Conservation (phyloP, 2,329 filamentous ascomycete species). For the Neopestalotiopsis sp. region DNA sequence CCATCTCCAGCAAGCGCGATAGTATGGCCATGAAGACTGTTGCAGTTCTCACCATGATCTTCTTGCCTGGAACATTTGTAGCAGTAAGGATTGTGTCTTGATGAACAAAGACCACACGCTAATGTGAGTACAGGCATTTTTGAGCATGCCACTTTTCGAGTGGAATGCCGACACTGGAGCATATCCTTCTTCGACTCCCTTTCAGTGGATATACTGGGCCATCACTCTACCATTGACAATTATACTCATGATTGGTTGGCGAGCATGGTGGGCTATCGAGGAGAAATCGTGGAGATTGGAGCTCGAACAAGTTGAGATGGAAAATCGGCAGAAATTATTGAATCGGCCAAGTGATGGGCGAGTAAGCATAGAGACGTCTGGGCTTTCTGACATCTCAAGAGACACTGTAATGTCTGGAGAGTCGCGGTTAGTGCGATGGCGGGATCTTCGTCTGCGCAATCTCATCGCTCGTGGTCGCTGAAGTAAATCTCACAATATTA, state of each 20-base stretch:
- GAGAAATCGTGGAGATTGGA: slow-evolving; percentile 6
- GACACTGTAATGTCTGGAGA: neutral
- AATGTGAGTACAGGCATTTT: neutral
- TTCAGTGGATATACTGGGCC: slow-evolving; percentile 19
- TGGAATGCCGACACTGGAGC: slow-evolving; percentile 16
- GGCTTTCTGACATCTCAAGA: neutral
- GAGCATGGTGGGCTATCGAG: slow-evolving; percentile 11
- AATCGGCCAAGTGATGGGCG: neutral
- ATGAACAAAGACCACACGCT: slow-evolving; percentile 55
- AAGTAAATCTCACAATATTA: neutral
- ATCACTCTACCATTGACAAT: slow-evolving; percentile 14
- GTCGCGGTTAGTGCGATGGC: neutral
- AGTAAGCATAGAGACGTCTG: neutral
- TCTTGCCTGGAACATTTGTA: slow-evolving; percentile 68
- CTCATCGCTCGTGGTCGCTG: neutral
- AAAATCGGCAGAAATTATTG: neutral
- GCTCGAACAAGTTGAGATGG: neutral
- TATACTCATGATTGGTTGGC: slow-evolving; percentile 8
- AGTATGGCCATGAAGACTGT: slow-evolving; percentile 70
- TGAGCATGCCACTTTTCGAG: slow-evolving; percentile 12
- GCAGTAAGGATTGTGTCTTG: slow-evolving; percentile 57
- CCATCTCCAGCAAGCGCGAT: slow-evolving; percentile 65
- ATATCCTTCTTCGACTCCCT: neutral
- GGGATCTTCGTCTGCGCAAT: neutral
- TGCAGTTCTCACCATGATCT: slow-evolving; percentile 66